Conservation (phyloP, 2,329 filamentous ascomycete species). For the Sodiomyces alkalinus region DNA sequence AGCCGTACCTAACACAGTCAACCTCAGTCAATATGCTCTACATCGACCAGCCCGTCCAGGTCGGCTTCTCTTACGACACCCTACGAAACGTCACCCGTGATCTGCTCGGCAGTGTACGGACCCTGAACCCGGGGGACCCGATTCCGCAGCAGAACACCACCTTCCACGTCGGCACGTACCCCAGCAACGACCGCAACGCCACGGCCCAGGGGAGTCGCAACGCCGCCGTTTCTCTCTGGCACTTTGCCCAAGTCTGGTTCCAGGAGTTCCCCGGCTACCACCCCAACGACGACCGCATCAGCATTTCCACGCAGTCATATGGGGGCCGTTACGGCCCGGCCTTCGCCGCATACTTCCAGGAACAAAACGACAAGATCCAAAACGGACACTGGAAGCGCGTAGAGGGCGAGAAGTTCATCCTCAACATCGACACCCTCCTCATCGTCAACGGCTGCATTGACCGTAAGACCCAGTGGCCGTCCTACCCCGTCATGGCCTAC, state of each 20-base stretch:
- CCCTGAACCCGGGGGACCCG: constrained; percentile 4
- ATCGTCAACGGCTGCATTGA: constrained; percentile 45
- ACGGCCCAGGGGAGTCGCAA: constrained; percentile 31
- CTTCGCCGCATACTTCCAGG: constrained; percentile 38
- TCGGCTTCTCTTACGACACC: constrained; percentile 10
- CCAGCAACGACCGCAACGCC: constrained; percentile 19
- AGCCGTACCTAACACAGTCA: neutral
- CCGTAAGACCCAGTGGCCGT: constrained; percentile 17
- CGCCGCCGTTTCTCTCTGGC: constrained; percentile 13
- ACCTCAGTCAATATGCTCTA: constrained; percentile 10
- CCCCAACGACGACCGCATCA: constrained; percentile 32
- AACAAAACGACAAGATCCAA: constrained; percentile 37
- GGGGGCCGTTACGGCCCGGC: constrained; percentile 45
- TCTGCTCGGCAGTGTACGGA: constrained; percentile 5
- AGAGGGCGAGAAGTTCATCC: constrained; percentile 21
- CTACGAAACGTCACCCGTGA: constrained; percentile 9
- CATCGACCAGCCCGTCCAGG: constrained; percentile 10
- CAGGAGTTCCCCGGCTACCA: constrained; percentile 48
- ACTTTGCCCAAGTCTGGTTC: constrained; percentile 32
- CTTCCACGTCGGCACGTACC: constrained; percentile 12
- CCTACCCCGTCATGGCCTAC: constrained; percentile 17
- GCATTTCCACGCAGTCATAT: constrained; percentile 38
- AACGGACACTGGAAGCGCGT: constrained; percentile 17
- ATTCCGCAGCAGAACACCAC: constrained; percentile 8
- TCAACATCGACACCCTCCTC: constrained; percentile 34